Conservation (phyloP, 345 rosid species). For the Dipteronia dyeriana region DNA sequence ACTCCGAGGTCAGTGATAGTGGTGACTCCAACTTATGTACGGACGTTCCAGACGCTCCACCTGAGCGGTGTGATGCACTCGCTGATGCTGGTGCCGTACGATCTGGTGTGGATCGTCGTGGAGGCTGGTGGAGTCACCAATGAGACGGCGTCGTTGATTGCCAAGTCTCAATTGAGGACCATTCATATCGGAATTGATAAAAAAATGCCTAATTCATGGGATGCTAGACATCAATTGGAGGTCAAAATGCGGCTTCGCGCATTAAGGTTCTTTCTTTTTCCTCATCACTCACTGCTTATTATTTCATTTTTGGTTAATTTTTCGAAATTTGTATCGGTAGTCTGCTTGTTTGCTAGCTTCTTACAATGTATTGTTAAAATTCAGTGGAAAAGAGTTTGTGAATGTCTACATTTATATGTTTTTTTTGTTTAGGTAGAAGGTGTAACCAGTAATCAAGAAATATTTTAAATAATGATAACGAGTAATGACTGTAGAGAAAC, state of each 20-base stretch:
- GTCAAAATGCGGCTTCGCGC: slow-evolving; percentile 84
- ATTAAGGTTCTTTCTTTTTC: slow-evolving; percentile 47
- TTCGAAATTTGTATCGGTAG: background rate
- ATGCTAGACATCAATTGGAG: slow-evolving; percentile 67
- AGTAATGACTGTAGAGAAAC: background rate
- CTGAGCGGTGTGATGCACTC: slow-evolving; percentile 93
- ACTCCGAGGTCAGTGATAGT: slow-evolving; percentile 61
- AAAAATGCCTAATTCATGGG: slow-evolving; percentile 82
- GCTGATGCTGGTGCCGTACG: slow-evolving; percentile 83
- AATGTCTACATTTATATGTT: background rate
- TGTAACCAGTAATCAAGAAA: background rate
- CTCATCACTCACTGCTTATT: slow-evolving; percentile 7
- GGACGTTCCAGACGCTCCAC: slow-evolving; percentile 92
- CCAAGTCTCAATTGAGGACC: slow-evolving; percentile 62
- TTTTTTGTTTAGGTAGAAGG: background rate
- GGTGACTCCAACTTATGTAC: slow-evolving; percentile 89
- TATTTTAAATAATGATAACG: too few species aligned
- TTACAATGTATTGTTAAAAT: background rate
- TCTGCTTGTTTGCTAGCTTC: background rate
- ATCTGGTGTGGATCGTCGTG: slow-evolving; percentile 91
- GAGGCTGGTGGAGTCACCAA: slow-evolving; percentile 88
- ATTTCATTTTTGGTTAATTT: background rate
- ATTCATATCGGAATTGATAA: slow-evolving; percentile 66
- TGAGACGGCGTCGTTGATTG: slow-evolving; percentile 69
- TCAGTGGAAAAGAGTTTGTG: background rate